Conservation (phyloP, 2,329 filamentous ascomycete genomes). For the Pseudogymnoascus sp. region DNA sequence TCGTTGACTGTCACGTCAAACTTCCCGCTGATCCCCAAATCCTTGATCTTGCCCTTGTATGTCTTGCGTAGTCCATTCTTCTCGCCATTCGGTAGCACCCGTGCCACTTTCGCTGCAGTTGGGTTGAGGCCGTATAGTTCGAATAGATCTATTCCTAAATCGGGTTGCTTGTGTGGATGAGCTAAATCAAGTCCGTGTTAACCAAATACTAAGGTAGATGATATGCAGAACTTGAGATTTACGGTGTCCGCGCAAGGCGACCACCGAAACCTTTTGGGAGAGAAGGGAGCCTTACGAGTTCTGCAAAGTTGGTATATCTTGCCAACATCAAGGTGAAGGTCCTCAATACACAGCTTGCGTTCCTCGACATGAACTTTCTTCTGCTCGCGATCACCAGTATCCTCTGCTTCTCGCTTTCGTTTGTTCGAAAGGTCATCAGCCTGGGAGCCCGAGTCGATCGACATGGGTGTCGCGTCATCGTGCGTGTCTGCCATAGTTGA, state of each 20-base stretch:
- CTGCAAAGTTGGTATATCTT: constrained; percentile 60
- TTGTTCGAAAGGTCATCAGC: constrained; percentile 51
- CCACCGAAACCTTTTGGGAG: constrained; percentile 13
- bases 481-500: neutral
- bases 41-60: constrained; percentile 63
- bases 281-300: constrained; percentile 56
- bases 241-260: neutral
- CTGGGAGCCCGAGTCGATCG: constrained; percentile 28
- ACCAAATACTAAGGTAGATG: constrained; percentile 23
- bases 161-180: constrained; percentile 36
- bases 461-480: neutral
- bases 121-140: constrained; percentile 48
- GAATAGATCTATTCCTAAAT: constrained; percentile 50
- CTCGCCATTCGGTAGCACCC: constrained; percentile 57
- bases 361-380: constrained; percentile 59
- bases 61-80: constrained; percentile 62
- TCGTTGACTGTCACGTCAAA: constrained; percentile 55
- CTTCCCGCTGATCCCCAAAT: constrained; percentile 52
- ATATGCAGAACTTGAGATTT: constrained; percentile 15
- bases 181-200: constrained; percentile 30
- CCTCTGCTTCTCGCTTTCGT: constrained; percentile 53
- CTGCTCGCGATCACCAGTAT: constrained; percentile 47
- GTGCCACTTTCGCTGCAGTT: constrained; percentile 55
- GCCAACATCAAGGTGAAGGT: constrained; percentile 60
- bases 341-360: constrained; percentile 54